Percentiles rank a stretch among this genome's conserved stretches.
Evolutionary conservation across 306 rosid genomes (phyloP).

Genomic region (Medicago ruthenica): DNA sequence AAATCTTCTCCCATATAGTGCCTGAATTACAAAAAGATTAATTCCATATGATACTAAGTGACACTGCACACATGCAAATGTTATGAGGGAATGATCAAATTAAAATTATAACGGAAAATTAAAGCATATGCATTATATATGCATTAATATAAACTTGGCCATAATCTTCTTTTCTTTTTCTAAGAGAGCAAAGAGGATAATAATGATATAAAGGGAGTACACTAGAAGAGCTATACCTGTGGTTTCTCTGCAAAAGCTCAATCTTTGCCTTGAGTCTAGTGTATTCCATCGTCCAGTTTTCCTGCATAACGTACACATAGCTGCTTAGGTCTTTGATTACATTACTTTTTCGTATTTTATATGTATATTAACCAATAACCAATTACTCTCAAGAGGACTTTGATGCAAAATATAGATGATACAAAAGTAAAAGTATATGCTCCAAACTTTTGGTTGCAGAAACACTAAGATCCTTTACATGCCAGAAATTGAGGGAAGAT

Average conservation of each 20-base stretch:
- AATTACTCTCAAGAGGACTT: background rate
- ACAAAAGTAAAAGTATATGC: background rate
- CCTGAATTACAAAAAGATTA: slow-evolving; percentile 33
- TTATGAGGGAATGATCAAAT: slow-evolving; percentile 19
- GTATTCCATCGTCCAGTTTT: slow-evolving; percentile 76
- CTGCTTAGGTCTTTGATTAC: background rate
- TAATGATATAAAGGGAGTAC: background rate
- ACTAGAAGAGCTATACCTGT: slow-evolving; percentile 47
- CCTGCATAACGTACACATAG: slow-evolving; percentile 47
- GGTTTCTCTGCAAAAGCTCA: slow-evolving; percentile 75
- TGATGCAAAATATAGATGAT: background rate
- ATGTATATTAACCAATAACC: background rate
- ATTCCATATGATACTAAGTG: too few species aligned
- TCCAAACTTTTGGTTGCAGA: background rate
- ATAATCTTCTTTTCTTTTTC: background rate
- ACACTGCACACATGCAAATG: too few species aligned
- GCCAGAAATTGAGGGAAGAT: too few species aligned
- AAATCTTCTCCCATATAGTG: slow-evolving; percentile 86
- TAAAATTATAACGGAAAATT: background rate
- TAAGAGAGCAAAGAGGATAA: background rate
- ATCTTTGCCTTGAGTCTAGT: slow-evolving; percentile 67
- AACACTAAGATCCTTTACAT: too few species aligned
- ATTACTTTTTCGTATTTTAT: background rate
- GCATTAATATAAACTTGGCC: too few species aligned
- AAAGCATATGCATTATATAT: background rate